Evolutionary conservation across 2,329 filamentous ascomycete genomes (phyloP).

Genomic region (Emergomyces orientalis): DNA sequence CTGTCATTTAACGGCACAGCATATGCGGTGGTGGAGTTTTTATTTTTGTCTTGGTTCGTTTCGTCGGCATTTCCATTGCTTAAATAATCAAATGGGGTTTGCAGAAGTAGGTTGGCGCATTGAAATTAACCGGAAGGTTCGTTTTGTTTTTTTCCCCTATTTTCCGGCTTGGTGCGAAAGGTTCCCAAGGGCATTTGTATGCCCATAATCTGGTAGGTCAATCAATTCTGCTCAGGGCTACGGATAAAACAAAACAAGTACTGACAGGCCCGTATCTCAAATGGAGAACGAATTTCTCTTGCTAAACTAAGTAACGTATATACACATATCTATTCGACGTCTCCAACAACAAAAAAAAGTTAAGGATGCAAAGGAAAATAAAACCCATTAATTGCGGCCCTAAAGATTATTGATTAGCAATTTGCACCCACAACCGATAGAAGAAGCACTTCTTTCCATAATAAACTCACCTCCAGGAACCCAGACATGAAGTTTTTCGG

Average conservation of each 20-base stretch:
- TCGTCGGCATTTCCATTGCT: background rate
- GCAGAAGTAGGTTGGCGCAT: background rate
- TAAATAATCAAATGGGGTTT: background rate
- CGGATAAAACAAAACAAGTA: background rate
- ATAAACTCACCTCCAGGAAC: conserved; percentile 72
- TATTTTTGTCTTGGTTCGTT: background rate
- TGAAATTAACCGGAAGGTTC: background rate
- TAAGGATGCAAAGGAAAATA: background rate
- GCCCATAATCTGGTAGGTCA: background rate
- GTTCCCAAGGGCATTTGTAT: background rate
- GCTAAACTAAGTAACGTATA: conserved; percentile 1
- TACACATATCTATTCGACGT: conserved; percentile 9
- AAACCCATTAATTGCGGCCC: conserved; percentile 19
- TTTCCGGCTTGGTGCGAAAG: background rate
- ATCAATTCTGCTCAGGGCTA: background rate
- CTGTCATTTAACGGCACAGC: background rate
- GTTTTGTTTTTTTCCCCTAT: background rate
- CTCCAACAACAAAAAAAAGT: conserved; percentile 6
- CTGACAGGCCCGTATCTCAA: background rate
- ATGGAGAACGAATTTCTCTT: background rate
- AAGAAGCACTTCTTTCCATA: background rate
- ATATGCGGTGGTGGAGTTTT: background rate
- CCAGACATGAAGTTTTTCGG: conserved; percentile 86
- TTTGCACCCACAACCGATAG: background rate
- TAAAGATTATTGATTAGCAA: conserved; percentile 8